These are phyloP conservation scores for Ceriops zippeliana DNA, from an alignment of 345 rosid genomes.

Conservation along the genomic window DNA sequence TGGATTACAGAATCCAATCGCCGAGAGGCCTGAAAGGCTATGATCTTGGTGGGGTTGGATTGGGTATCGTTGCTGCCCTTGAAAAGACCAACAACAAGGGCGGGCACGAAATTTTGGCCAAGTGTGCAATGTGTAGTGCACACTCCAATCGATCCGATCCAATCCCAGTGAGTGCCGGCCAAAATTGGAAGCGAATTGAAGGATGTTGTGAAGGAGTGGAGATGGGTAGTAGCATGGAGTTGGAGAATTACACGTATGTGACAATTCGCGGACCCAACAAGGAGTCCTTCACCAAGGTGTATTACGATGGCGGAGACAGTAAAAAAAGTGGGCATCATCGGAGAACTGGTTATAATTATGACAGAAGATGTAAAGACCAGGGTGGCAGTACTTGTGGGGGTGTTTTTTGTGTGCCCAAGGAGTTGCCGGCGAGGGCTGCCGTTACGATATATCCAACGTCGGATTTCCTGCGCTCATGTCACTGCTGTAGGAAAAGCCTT, in stretches of 20 bases:
- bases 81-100: constrained; percentile 40
- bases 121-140: constrained; percentile 26
- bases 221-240: constrained; percentile 46
- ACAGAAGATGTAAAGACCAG: background rate
- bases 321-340: background rate
- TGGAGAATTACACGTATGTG: constrained; percentile 63
- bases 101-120: constrained; percentile 27
- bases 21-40: constrained; percentile 52
- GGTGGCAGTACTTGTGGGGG: background rate
- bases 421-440: constrained; percentile 24
- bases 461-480: constrained; percentile 60
- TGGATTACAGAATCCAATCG: constrained; percentile 56
- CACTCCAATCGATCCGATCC: constrained; percentile 31
- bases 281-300: constrained; percentile 52
- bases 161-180: constrained; percentile 29
- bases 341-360: no score
- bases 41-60: constrained; percentile 62
- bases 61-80: constrained; percentile 76
- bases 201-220: constrained; percentile 28
- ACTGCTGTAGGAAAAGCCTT: constrained; percentile 65
- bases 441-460: constrained; percentile 36
- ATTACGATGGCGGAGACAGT: constrained; percentile 38
- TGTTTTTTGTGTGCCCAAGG: constrained; percentile 8
- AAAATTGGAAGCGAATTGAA: constrained; percentile 6
- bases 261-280: constrained; percentile 47